Conservation (phyloP, 2,329 filamentous ascomycete genomes). For the Calonectria pseudoturangicola region DNA sequence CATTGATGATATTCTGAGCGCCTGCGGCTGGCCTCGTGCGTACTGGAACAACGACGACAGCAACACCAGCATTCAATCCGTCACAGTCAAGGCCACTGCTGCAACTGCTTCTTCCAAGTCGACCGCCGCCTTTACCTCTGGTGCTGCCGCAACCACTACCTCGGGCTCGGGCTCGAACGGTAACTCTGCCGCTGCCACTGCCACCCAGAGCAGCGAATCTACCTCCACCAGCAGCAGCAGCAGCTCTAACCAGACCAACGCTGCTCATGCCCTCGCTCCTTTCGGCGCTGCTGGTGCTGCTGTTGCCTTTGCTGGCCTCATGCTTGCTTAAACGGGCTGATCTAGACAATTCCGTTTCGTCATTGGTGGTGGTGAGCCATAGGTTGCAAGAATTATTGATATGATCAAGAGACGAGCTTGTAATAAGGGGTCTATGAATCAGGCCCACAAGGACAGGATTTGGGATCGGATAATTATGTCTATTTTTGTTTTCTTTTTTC, state of each 20-base stretch:
- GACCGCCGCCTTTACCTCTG: conserved; percentile 58
- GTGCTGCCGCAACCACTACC: conserved; percentile 39
- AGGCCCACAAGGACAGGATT: background rate
- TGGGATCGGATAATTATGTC: background rate
- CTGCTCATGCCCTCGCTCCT: conserved; percentile 44
- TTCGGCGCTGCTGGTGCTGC: conserved; percentile 42
- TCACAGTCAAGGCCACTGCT: conserved; percentile 58
- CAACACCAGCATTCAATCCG: conserved; percentile 52
- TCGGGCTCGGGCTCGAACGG: conserved; percentile 16
- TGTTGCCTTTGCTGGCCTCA: conserved; percentile 46
- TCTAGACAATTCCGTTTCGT: background rate
- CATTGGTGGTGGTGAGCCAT: background rate
- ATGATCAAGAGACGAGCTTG: conserved; percentile 17
- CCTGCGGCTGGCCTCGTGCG: conserved; percentile 57
- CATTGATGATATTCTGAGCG: conserved; percentile 59
- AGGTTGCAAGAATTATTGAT: background rate
- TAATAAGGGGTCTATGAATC: conserved; percentile 11
- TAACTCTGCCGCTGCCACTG: background rate
- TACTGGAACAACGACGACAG: conserved; percentile 27
- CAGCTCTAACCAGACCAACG: conserved; percentile 44
- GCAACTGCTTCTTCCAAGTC: conserved; percentile 59
- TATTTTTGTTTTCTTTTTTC: background rate
- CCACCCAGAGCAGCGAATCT: conserved; percentile 21
- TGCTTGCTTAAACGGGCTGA: conserved; percentile 43
- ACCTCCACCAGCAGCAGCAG: conserved; percentile 39